phyloP scores from a whole-genome alignment of 2,329 filamentous ascomycete species.

The Sporothrix inflata region DNA sequence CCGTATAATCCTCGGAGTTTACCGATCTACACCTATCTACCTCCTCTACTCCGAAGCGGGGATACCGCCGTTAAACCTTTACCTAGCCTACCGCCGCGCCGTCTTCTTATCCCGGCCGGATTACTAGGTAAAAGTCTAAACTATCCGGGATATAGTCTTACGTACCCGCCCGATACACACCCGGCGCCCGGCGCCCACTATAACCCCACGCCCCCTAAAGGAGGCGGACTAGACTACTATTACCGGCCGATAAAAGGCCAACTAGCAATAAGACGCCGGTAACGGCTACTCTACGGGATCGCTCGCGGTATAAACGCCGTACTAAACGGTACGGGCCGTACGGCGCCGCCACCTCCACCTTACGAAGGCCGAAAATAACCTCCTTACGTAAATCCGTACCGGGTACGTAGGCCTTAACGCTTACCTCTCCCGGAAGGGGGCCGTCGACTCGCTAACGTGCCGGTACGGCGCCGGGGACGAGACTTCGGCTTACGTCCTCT shows the following conservation, averaged over 20 bases:
- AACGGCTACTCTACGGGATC: background rate
- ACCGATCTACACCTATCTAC: background rate
- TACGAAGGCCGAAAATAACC: no score
- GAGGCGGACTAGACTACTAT: background rate
- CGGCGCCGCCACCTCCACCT: no score
- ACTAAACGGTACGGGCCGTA: background rate
- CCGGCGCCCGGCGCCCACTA: background rate
- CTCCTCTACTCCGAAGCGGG: background rate
- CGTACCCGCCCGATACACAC: background rate
- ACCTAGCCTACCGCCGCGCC: background rate
- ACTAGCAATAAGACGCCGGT: background rate
- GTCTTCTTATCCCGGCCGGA: background rate
- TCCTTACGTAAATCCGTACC: no score
- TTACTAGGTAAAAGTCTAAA: background rate
- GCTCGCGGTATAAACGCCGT: background rate
- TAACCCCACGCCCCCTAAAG: no score
- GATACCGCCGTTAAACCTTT: background rate
- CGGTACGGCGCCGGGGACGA: no score
- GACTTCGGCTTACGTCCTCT: no score
- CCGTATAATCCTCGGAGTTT: background rate
- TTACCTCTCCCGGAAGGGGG: no score
- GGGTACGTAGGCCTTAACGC: no score
- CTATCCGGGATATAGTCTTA: background rate
- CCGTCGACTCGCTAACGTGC: no score
- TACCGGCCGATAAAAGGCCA: background rate